A percentile compares a stretch with the other conserved stretches of the same genome.
Evolutionary conservation across 2,329 filamentous ascomycete species (phyloP).

Genomic region (Cercospora berteroae): DNA sequence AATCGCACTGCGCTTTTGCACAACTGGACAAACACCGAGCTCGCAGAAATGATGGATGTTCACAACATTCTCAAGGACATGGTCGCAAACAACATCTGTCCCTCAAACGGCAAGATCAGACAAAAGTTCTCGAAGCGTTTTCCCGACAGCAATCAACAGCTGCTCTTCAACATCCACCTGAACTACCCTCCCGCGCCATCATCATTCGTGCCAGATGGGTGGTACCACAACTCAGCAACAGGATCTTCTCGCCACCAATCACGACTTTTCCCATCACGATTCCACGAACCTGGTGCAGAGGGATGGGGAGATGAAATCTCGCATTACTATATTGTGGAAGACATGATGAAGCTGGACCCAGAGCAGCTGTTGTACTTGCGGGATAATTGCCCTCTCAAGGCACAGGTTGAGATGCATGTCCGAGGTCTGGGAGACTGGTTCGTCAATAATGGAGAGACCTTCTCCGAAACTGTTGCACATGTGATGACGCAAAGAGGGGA

Average conservation of each 20-base stretch:
- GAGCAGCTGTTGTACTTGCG: constrained; percentile 58
- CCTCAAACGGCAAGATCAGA: constrained; percentile 59
- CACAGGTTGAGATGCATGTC: constrained; percentile 57
- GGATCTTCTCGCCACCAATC: constrained; percentile 43
- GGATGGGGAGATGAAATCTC: constrained; percentile 64
- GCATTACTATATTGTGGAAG: constrained; percentile 63
- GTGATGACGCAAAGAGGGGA: constrained; percentile 57
- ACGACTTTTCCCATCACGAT: constrained; percentile 49
- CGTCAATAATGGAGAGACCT: constrained; percentile 62
- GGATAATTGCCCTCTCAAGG: constrained; percentile 56
- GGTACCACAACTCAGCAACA: constrained; percentile 41
- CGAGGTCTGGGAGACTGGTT: constrained; percentile 58
- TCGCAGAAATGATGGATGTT: constrained; percentile 60
- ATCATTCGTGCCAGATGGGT: constrained; percentile 34
- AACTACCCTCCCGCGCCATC: constrained; percentile 36
- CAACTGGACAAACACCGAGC: constrained; percentile 56
- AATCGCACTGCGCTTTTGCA: constrained; percentile 58
- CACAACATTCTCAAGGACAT: constrained; percentile 56
- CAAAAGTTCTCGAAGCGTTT: constrained; percentile 59
- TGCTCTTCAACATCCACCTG: constrained; percentile 50
- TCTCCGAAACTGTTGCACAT: constrained; percentile 57
- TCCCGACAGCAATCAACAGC: constrained; percentile 50
- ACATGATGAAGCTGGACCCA: constrained; percentile 63
- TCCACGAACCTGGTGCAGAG: constrained; percentile 55
- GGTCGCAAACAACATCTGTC: constrained; percentile 58